phyloP scores from a whole-genome alignment of 495 filamentous ascomycete genomes.

The Neurospora pannonica region DNA sequence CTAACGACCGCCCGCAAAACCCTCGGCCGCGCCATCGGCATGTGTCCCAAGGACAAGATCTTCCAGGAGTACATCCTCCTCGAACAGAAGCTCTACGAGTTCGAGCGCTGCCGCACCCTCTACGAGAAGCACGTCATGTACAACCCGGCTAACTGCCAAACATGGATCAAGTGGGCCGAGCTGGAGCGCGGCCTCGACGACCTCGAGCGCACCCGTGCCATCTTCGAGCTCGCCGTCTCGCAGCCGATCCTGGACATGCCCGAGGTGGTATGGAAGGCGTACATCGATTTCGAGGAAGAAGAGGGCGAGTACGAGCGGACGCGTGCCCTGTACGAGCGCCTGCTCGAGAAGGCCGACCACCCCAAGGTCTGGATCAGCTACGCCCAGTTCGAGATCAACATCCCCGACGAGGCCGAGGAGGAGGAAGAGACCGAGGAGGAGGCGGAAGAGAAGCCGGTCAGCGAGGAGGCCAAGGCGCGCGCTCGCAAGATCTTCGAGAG shows the following conservation, averaged over 20 bases:
- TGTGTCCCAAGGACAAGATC: constrained; percentile 91
- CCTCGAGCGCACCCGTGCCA: constrained; percentile 73
- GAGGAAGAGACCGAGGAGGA: constrained; percentile 37
- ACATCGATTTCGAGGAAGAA: constrained; percentile 96
- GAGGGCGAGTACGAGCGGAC: constrained; percentile 79
- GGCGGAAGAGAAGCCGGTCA: constrained; percentile 57
- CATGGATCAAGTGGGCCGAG: constrained; percentile 93
- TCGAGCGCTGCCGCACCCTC: constrained; percentile 76
- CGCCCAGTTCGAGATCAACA: constrained; percentile 91
- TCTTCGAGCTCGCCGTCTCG: constrained; percentile 83
- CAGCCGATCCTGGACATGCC: constrained; percentile 93
- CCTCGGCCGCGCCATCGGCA: constrained; percentile 80
- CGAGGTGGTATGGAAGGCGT: constrained; percentile 91
- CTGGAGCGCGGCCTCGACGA: constrained; percentile 87
- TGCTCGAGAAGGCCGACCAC: constrained; percentile 88
- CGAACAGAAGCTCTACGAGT: constrained; percentile 87
- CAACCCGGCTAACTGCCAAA: constrained; percentile 78
- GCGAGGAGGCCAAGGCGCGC: constrained; percentile 70
- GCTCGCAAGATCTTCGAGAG: constrained; percentile 80
- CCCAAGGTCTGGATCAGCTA: constrained; percentile 99
- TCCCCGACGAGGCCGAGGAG: constrained; percentile 49
- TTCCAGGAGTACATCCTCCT: constrained; percentile 90
- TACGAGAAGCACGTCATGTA: constrained; percentile 91
- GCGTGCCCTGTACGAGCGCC: constrained; percentile 77
- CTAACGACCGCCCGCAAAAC: constrained; percentile 74